These are phyloP conservation scores for Spizellomyces punctatus DNA, from an alignment of 192 early-diverging fungal species.

Conservation along the genomic window DNA sequence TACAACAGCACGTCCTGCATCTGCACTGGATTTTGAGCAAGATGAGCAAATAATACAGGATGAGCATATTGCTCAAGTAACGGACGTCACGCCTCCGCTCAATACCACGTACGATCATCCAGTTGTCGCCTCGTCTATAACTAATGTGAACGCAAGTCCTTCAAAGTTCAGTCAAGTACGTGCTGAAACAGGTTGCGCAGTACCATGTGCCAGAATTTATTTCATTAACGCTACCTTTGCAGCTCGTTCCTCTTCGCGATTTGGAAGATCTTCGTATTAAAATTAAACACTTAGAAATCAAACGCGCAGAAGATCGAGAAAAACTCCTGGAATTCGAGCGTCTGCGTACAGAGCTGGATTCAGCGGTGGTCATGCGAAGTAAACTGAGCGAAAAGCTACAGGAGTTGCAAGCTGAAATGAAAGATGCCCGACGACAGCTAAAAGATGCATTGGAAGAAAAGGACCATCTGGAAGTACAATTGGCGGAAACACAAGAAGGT, in stretches of 20 bases:
- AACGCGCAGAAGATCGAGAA: constrained; percentile 81
- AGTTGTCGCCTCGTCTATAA: too few relatives aligned
- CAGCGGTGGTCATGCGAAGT: constrained; percentile 21
- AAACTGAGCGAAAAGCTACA: constrained; percentile 59
- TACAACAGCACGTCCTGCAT: too few relatives aligned
- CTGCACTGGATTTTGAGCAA: too few relatives aligned
- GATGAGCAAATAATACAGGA: too few relatives aligned
- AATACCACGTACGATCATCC: too few relatives aligned
- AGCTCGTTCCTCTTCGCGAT: constrained; percentile 45
- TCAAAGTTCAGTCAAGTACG: constrained; percentile 20
- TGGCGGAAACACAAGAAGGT: constrained; percentile 72
- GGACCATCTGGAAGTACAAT: constrained; percentile 66
- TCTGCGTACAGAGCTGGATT: constrained; percentile 72
- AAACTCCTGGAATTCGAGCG: constrained; percentile 71
- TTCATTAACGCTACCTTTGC: neutral
- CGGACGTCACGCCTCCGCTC: too few relatives aligned
- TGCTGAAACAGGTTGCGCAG: neutral
- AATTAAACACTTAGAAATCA: constrained; percentile 74
- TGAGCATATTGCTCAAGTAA: too few relatives aligned
- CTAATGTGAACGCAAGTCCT: constrained; percentile 7
- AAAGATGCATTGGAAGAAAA: constrained; percentile 62
- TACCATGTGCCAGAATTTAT: neutral
- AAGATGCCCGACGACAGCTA: constrained; percentile 60
- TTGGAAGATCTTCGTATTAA: constrained; percentile 80
- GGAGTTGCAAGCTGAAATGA: constrained; percentile 73